phyloP scores from a whole-genome alignment of 805 yeast species.

The Cyberlindnera subsufficiens region DNA sequence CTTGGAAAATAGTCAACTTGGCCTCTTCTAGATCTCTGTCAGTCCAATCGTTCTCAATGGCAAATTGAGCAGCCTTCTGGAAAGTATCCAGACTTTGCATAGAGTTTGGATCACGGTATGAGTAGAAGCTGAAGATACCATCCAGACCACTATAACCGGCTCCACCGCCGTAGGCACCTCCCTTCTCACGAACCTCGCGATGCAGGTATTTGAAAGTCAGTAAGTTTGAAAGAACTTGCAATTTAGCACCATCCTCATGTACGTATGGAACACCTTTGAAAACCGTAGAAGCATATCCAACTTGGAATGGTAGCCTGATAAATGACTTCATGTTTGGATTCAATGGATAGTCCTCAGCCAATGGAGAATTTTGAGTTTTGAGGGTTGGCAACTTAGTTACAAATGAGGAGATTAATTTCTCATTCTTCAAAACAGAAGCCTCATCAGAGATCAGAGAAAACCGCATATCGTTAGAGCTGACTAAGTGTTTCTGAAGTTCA shows the following conservation, averaged over 20 bases:
- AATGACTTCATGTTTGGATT: slow-evolving; percentile 32
- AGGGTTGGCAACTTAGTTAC: slow-evolving; percentile 21
- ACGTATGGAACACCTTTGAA: slow-evolving; percentile 60
- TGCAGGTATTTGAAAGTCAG: slow-evolving; percentile 81
- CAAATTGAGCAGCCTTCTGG: slow-evolving; percentile 43
- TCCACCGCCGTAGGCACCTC: slow-evolving; percentile 99
- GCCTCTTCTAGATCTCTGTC: slow-evolving; percentile 77
- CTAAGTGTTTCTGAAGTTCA: slow-evolving; percentile 41
- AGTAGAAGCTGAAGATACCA: slow-evolving; percentile 76
- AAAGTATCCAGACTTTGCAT: slow-evolving; percentile 60
- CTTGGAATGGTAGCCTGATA: slow-evolving; percentile 80
- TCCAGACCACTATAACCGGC: slow-evolving; percentile 75
- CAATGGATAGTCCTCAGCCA: slow-evolving; percentile 12
- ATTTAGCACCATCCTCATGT: slow-evolving; percentile 73
- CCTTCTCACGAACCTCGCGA: slow-evolving; percentile 86
- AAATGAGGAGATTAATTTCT: slow-evolving; percentile 26
- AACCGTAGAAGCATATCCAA: slow-evolving; percentile 72
- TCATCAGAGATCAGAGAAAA: slow-evolving; percentile 57
- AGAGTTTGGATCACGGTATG: slow-evolving; percentile 93
- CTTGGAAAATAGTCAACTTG: slow-evolving; percentile 84
- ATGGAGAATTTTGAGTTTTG: slow-evolving; percentile 2
- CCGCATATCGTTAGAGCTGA: slow-evolving; percentile 37
- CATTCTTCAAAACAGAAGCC: slow-evolving; percentile 25
- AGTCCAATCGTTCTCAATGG: slow-evolving; percentile 46
- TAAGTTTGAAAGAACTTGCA: slow-evolving; percentile 77